A percentile compares a stretch with the other conserved stretches of the same genome.
phyloP scores from a whole-genome alignment of 139 green algal genomes.

The Coccomyxa sp. region DNA sequence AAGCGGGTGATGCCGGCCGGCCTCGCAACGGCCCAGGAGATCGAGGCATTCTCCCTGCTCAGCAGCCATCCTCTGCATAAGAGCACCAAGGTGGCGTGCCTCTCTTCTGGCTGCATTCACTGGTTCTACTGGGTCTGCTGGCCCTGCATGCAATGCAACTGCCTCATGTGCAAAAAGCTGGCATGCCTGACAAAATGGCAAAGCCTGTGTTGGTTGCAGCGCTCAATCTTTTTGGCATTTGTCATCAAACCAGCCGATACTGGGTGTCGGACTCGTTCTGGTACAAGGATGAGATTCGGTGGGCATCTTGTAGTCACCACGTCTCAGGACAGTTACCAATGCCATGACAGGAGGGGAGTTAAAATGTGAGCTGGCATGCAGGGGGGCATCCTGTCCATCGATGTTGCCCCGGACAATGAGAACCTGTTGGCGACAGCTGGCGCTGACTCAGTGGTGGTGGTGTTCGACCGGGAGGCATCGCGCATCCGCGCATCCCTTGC shows the following conservation, averaged over 20 bases:
- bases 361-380: conserved; percentile 2
- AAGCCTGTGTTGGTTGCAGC: too few relatives aligned
- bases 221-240: too few relatives aligned
- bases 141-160: too few relatives aligned
- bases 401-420: conserved; percentile 49
- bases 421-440: conserved; percentile 48
- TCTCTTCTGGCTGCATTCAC: neutral
- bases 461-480: conserved; percentile 44
- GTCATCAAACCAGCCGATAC: too few relatives aligned
- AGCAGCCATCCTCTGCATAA: conserved; percentile 80
- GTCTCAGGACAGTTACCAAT: too few relatives aligned
- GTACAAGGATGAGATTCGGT: too few relatives aligned
- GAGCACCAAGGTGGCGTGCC: conserved; percentile 52
- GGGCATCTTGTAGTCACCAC: too few relatives aligned
- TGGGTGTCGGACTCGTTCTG: too few relatives aligned
- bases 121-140: neutral
- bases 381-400: conserved; percentile 73
- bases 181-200: too few relatives aligned
- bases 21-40: conserved; percentile 59
- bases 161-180: too few relatives aligned
- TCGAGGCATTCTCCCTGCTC: conserved; percentile 50
- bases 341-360: too few relatives aligned
- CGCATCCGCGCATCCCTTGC: conserved; percentile 51
- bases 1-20: conserved; percentile 63
- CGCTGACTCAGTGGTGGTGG: conserved; percentile 63